Evolutionary conservation across 2,329 filamentous ascomycete genomes (phyloP), one percentile per base, ranked within the genome.

Genomic region (Penicillium palitans): DNA sequence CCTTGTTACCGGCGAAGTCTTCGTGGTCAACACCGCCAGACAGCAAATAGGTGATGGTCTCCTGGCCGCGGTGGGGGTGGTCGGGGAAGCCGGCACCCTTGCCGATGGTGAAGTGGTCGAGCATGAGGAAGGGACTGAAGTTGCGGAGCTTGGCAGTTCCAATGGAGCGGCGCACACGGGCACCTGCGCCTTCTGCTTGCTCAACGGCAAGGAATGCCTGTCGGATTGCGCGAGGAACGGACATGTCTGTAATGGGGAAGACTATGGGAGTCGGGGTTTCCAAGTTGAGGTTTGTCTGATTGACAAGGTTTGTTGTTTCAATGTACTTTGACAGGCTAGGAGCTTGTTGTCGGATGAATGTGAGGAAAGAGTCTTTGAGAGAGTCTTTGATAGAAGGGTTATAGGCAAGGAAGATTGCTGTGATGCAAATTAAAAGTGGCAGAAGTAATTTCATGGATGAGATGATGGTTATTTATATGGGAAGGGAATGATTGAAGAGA

Each of bases 101-200:
- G 53, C 85, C 84, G 67, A 95, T 86, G 55, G 82, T 85, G 80
- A 97, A 97, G 79, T 97, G 90, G 73, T 98, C 93, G 47, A 97
- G 89, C 92, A 98, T 96, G 45, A 97, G 83, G 78, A 98, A 97
- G 0, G 93, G 95, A 15, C 88, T 90, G 75, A 98, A 89, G 80
- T 96, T 91, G 70, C 88, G 87, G 24, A 98, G 83, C 65, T 89
- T 83, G 6, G 90, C 83, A 1, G 91, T 96, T 66, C 93, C 93
- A 65, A 98, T 90, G 42, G 90, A 93, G 58, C 93, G 87, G 62
- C 93, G 87, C 15, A 98, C 93, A 61, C 87, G 84, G 6, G 93
- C 93, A 57, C 95, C 93, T 0, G 88, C 91, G 44, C 93, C 93
- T 76, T 98, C 93, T 29, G 90, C 81, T 76, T 96, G 90, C 76